phyloP scores from a whole-genome alignment of 2,329 filamentous ascomycete species.

The Monosporascus sp. region DNA sequence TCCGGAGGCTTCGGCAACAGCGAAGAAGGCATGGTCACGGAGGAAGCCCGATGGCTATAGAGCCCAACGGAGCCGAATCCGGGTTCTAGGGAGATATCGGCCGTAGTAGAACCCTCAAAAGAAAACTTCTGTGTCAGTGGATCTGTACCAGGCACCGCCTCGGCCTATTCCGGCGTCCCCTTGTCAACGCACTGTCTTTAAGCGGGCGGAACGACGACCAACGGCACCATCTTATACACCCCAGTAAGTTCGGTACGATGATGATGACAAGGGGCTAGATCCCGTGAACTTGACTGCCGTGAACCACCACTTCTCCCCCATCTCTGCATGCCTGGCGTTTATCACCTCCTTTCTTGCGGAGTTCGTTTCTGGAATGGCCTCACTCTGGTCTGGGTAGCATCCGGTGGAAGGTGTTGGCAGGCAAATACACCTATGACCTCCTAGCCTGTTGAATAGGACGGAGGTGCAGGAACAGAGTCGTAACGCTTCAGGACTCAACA shows the following conservation, averaged over 20 bases:
- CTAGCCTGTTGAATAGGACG: not conserved
- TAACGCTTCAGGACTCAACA: not conserved
- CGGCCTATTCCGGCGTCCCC: not conserved
- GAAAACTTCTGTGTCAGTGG: not conserved
- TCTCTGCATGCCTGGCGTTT: not conserved
- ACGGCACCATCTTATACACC: not conserved
- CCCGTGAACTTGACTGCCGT: not conserved
- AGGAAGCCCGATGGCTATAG: constrained; percentile 52
- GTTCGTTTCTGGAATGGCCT: not conserved
- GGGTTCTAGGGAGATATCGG: constrained; percentile 36
- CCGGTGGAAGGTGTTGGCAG: not conserved
- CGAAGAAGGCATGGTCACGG: constrained; percentile 39
- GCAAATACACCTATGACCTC: not conserved
- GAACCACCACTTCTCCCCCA: not conserved
- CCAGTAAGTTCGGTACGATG: not conserved
- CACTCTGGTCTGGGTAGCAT: not conserved
- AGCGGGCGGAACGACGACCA: not conserved
- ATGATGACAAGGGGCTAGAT: not conserved
- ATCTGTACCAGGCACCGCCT: not conserved
- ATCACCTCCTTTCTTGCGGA: not conserved
- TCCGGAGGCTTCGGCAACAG: constrained; percentile 36
- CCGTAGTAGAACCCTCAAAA: not conserved
- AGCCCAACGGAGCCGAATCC: constrained; percentile 52
- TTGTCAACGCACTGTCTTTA: not conserved
- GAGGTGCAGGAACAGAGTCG: not conserved